These are phyloP conservation scores for Mucor sp. DNA, from an alignment of 371 early-diverging fungal species.

Conservation along the genomic window DNA sequence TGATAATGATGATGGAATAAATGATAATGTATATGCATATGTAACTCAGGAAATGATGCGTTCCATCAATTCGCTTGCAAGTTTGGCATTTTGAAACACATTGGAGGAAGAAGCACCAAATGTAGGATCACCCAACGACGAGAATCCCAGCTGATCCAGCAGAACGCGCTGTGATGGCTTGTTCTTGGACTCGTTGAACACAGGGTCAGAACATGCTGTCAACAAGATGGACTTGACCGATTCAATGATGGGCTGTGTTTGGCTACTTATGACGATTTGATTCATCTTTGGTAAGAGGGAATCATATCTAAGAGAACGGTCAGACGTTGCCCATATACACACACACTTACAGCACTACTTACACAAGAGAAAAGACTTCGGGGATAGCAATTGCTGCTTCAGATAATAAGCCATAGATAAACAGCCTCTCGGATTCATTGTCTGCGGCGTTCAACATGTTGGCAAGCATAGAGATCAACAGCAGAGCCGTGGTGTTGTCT, in stretches of 20 bases:
- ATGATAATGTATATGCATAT: no score
- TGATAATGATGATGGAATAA: no score
- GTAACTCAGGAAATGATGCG: conserved; percentile 43
- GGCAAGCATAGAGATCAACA: conserved; percentile 72
- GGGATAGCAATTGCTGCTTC: conserved; percentile 76
- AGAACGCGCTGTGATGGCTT: conserved; percentile 36
- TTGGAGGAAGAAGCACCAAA: conserved; percentile 34
- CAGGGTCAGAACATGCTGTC: conserved; percentile 67
- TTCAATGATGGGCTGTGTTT: conserved; percentile 65
- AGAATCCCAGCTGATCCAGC: conserved; percentile 52
- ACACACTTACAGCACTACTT: conserved; percentile 25
- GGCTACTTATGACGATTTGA: conserved; percentile 64
- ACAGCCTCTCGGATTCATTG: conserved; percentile 77
- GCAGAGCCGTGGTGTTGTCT: conserved; percentile 63
- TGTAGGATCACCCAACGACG: conserved; percentile 24
- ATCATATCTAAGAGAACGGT: conserved; percentile 53
- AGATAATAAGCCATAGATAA: conserved; percentile 80
- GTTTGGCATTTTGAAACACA: conserved; percentile 35
- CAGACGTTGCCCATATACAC: neutral
- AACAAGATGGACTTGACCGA: conserved; percentile 72
- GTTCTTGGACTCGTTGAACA: conserved; percentile 37
- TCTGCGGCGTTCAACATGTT: conserved; percentile 81
- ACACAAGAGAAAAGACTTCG: conserved; percentile 76
- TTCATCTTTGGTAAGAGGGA: conserved; percentile 71
- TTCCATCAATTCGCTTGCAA: conserved; percentile 59